Base-by-base conservation (phyloP, 768 basidiomycete genomes). In the Amanita rimosa region DNA sequence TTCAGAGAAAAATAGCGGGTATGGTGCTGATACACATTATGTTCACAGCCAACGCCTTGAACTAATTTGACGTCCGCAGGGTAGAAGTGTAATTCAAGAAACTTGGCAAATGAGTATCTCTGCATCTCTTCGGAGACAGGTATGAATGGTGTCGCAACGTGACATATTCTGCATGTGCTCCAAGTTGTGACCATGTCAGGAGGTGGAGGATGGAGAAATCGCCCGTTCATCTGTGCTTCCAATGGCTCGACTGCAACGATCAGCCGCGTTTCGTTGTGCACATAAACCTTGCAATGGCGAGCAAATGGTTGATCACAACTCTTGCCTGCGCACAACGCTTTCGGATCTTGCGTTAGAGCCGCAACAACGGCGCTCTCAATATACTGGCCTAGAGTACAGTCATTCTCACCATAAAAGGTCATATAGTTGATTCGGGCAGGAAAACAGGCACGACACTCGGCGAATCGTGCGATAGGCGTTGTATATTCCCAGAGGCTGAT, bases 81-180 rank as follows among this genome's bases (percentile, higher is more conserved):
- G 64, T 98, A 96, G 64, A 97, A 97, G 60, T 92, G 87, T 22
- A 95, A 78, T 60, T 99, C 95, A 24, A 99, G 75, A 63, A 95
- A 98, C 57, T 96, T 94, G 31, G 86, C 90, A 61, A 97, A 95
- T 4, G 94, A 97, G 61, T 95, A 92, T 49, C 84, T 72, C 58
- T 90, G 86, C 74, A 94, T 92, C 62, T 95, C 92, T 56, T 89
- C 84, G 1, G 90, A 90, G 34, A 91, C 81, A 4, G 83, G 84
- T 55, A 93, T 86, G 65, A 93, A 88, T 2, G 90, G 88, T 2
- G 89, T 93, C 1, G 83, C 83, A 4, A 72, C 84, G 26, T 76
- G 82, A 60, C 81, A 90, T 21, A 83, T 65, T 50, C 83, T 78
- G 64, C 96, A 99, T 6, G 79, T 75, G 58, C 85, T 91, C 88